Base-by-base conservation (phyloP, 768 basidiomycete species). In the Lactarius indigo region DNA sequence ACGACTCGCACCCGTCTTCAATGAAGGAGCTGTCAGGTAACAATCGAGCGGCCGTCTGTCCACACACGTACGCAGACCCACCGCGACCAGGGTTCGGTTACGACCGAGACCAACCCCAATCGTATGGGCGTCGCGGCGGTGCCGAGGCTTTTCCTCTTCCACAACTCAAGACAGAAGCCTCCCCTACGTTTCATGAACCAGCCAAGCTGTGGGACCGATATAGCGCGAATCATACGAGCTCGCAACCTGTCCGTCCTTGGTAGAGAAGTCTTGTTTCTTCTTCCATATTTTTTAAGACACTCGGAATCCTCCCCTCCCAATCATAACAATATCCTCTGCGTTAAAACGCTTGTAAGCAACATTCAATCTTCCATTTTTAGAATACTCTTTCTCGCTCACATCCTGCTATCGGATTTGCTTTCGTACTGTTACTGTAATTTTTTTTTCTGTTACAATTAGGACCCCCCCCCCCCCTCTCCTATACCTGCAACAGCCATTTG, bases 191-290 rank as follows among this genome's bases (percentile, higher is more conserved):
- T 5, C 56, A 35, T 30, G 57, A 55, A 20, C 35, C 66, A n/a
- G 33, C 37, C 30, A 54, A 61, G n/a, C 50, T 57, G 41, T 64
- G 64, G 59, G 61, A 61, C 33, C 59, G 42, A 60, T 60, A 56
- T 47, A 50, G 60, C 35, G 23, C 44, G 18, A 59, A 57, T 55
- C 68, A 61, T 61, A 26, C 68, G 47, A 70, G 30, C 39, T 64
- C 67, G n/a, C 64, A 28, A 30, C 69, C 67, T 41, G 57, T 70
- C 31, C 69, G 69, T n/a, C 69, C 69, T 57, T 70, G 67, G 69
- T 70, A 70, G 64, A 59, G 44, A 54, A 55, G 50, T 31, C 31
- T 6, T 9, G 50, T 23, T 39, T 31, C 26, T 39, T 31, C 26
- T 50, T 17, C 35, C 55, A 28, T 33, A 23, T 31, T 59, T 23